Base-by-base conservation (phyloP, 1,284 basidiomycete genomes). In the Cystobasidium slooffiae region DNA sequence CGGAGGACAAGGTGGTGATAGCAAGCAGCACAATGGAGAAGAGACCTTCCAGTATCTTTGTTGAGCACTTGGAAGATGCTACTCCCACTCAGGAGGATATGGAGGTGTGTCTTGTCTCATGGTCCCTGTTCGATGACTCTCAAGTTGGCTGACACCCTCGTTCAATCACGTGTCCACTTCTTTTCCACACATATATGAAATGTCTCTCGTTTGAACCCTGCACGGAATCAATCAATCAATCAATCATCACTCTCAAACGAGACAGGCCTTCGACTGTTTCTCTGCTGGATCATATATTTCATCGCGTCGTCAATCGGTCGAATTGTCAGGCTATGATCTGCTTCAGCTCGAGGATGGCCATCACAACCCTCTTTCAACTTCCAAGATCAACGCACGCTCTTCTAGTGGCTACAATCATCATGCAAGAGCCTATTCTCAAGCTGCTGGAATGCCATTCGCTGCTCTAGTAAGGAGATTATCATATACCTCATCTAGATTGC, bases 1-100 rank as follows among this genome's bases (percentile, higher is more conserved):
- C 5, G 39, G 24, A 24, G 10, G 20, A 16, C 43, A 51, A 47
- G 43, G 61, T 61, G 22, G 49, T 46, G 46, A n/a, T 64, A 31
- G 31, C 31, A 66, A 51, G 47, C 7, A n/a, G 49, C 39, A 31
- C 22, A 55, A 18, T 20, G 6, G 51, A 31, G 18, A 9, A 37
- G 12, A 51, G 41, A 52, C 31, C 56, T 10, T 14, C 56, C 1
- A 73, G 70, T 44, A 52, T 73, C 39, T 73, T 73, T 37, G 52
- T 73, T 1, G 70, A 73, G 52, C 70, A 73, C 41, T 39, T 73
- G 5, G 70, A 73, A 41, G 70, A 73, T 49, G 46, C 56, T 16
- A 46, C 41, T 37, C 70, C 70, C 9, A 51, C 52, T 4, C 51
- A 52, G 14, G 70, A 55, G 14, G 44, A 73, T 22, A 49, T 73